phyloP scores from a whole-genome alignment of 2,329 filamentous ascomycete genomes.

The Aschersonia sp. region DNA sequence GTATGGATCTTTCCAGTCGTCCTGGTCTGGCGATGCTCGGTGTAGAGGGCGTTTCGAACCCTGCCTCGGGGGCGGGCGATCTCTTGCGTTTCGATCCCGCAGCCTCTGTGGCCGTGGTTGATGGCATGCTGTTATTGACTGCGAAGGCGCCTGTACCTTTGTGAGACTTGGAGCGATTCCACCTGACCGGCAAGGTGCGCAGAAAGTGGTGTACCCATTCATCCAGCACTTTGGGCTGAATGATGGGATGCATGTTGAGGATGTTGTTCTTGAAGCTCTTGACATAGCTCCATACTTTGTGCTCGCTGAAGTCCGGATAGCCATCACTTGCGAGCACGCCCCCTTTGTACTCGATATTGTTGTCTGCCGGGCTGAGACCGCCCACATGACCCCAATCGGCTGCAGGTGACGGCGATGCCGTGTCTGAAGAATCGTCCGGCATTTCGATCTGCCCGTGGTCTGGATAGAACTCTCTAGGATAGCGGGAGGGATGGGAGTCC shows the following conservation, averaged over 20 bases:
- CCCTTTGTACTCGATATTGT: slow-evolving; percentile 21
- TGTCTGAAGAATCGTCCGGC: slow-evolving; percentile 34
- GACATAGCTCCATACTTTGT: slow-evolving; percentile 37
- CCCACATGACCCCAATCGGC: slow-evolving; percentile 47
- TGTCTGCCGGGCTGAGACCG: slow-evolving; percentile 28
- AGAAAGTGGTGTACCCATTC: slow-evolving; percentile 39
- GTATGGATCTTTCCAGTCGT: slow-evolving; percentile 50
- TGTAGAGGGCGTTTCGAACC: slow-evolving; percentile 15
- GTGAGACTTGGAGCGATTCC: slow-evolving; percentile 11
- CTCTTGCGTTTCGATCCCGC: slow-evolving; percentile 40
- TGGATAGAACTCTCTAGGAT: slow-evolving; percentile 21
- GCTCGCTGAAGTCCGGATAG: slow-evolving; percentile 37
- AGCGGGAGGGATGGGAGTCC: slow-evolving; percentile 44
- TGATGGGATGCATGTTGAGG: slow-evolving; percentile 50
- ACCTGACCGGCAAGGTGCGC: slow-evolving; percentile 24
- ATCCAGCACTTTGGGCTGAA: slow-evolving; percentile 36
- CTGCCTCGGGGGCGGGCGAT: slow-evolving; percentile 25
- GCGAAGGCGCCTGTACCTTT: slow-evolving; percentile 18
- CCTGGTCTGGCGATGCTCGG: slow-evolving; percentile 23
- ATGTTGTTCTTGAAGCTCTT: slow-evolving; percentile 45
- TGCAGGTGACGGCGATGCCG: slow-evolving; percentile 36
- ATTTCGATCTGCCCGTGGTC: slow-evolving; percentile 25
- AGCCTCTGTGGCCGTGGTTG: slow-evolving; percentile 11
- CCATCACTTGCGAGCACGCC: slow-evolving; percentile 26
- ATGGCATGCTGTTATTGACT: slow-evolving; percentile 11